Evolutionary conservation across 2,329 filamentous ascomycete species (phyloP), one percentile per base, ranked within the genome.

Genomic region (Pestalotiopsis sp.): DNA sequence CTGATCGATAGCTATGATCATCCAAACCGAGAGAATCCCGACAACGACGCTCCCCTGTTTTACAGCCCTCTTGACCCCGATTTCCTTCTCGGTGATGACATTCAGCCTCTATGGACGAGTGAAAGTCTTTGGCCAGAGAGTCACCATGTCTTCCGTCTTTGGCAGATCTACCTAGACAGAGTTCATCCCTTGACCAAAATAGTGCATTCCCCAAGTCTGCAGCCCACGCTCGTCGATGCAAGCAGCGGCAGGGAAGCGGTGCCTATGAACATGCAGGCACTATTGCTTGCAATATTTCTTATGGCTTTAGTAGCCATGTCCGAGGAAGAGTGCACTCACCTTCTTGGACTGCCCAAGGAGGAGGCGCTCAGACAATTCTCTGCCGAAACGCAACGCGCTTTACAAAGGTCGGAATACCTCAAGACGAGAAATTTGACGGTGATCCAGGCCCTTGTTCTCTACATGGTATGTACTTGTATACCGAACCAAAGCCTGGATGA

Each of bases 141-240:
- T 31, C 27, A 31, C 6, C 88, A 93, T 39, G 87, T 92, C 36
- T 90, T 93, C 73, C 85, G 86, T 64, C 84, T 95, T 4, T 95
- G 93, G 93, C 91, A 94, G 76, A 82, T 88, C 9, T 94, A 91
- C 72, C 81, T 94, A 4, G 89, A 93, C 63, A 90, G 93, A 70
- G 89, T 95, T 68, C 92, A 95, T 73, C 92, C 92, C 7, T 59
- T 79, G 62, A 78, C 77, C 64, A 78, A 78, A 68, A 75, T 90
- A 59, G 88, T 93, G 27, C 93, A 95, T 75, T 86, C 91, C 1
- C 92, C 92, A 0, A 90, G 90, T 0, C 78, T 93, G 3, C 90
- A 94, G 74, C 85, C 87, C 2, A 85, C 87, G 59, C 82, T 94
- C 7, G 84, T 92, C 45, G 87, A 92, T 68, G 90, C 90, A 2